A percentile compares a stretch with the other conserved stretches of the same genome.
phyloP scores from a whole-genome alignment of 768 basidiomycete genomes.

The Boletus pseudopeckii region DNA sequence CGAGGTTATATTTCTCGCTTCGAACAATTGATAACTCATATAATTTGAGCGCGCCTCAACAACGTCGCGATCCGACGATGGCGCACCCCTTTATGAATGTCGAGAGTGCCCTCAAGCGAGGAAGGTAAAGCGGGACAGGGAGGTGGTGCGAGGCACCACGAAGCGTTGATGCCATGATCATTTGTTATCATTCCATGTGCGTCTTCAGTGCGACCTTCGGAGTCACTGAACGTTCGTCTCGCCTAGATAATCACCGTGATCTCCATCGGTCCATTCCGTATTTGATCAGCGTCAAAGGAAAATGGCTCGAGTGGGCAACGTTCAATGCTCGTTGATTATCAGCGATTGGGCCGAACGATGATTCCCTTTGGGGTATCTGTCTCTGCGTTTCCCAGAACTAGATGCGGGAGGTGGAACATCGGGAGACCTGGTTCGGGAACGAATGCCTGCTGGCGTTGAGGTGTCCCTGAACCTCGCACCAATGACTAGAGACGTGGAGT shows the following conservation, averaged over 20 bases:
- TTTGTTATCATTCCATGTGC: not conserved
- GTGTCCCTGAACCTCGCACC: not conserved
- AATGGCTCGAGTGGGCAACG: not conserved
- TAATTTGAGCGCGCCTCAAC: not conserved
- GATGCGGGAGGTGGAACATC: not conserved
- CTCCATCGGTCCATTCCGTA: conserved; percentile 17
- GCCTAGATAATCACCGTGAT: conserved; percentile 26
- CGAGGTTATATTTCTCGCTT: conserved; percentile 6
- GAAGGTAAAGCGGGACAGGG: conserved; percentile 12
- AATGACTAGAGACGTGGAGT: not conserved
- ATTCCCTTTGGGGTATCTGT: conserved; percentile 3
- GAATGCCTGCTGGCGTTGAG: not conserved
- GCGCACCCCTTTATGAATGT: conserved; percentile 6
- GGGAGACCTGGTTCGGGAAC: not conserved
- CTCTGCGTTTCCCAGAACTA: not conserved
- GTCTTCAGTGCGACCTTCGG: not conserved
- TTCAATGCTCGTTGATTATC: conserved; percentile 4
- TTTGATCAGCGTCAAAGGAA: conserved; percentile 10
- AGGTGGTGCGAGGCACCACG: conserved; percentile 2
- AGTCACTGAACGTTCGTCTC: not conserved
- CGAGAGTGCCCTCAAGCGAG: conserved; percentile 5
- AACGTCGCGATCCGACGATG: conserved; percentile 7
- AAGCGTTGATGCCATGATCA: conserved; percentile 3
- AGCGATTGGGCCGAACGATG: not conserved
- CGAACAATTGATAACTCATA: conserved; percentile 3